These are phyloP conservation scores for Blepharisma stoltei DNA, from an alignment of 73 alveolate species.

Conservation along the genomic window DNA sequence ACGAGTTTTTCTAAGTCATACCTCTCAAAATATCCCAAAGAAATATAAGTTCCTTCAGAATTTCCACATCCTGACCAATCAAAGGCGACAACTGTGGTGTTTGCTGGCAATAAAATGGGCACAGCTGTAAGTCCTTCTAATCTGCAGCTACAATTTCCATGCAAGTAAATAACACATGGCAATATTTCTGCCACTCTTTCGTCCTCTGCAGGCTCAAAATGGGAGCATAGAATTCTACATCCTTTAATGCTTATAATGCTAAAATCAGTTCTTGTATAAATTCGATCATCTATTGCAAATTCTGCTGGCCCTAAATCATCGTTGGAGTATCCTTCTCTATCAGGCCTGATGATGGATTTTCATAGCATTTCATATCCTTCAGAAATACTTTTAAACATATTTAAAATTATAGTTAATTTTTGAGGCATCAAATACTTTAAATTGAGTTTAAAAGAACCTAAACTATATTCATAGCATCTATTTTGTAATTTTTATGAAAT, in stretches of 20 bases:
- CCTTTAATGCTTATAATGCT: slow-evolving; percentile 33
- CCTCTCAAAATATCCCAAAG: slow-evolving; percentile 57
- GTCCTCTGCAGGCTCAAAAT: slow-evolving; percentile 32
- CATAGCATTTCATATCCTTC: slow-evolving; percentile 60
- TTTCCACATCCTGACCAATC: slow-evolving; percentile 68
- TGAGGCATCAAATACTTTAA: too few species aligned
- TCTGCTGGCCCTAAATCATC: slow-evolving; percentile 47
- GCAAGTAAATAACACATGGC: slow-evolving; percentile 82
- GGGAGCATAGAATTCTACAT: slow-evolving; percentile 37
- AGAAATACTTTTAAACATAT: too few species aligned
- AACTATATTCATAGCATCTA: too few species aligned
- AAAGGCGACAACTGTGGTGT: slow-evolving; percentile 70
- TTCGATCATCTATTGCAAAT: slow-evolving; percentile 24
- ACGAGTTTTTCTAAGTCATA: slow-evolving; percentile 61
- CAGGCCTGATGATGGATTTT: slow-evolving; percentile 74
- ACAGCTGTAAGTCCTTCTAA: slow-evolving; percentile 67
- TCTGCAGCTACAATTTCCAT: slow-evolving; percentile 70
- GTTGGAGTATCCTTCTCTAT: slow-evolving; percentile 47
- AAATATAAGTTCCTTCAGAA: slow-evolving; percentile 63
- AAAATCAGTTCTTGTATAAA: slow-evolving; percentile 38
- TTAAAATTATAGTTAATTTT: not conserved
- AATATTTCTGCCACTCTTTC: slow-evolving; percentile 34
- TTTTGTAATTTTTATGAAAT: too few species aligned
- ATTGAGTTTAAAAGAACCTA: too few species aligned
- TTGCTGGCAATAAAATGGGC: slow-evolving; percentile 56